Base-by-base conservation (phyloP, 306 rosid species). In the Pterocarpus macrocarpus region DNA sequence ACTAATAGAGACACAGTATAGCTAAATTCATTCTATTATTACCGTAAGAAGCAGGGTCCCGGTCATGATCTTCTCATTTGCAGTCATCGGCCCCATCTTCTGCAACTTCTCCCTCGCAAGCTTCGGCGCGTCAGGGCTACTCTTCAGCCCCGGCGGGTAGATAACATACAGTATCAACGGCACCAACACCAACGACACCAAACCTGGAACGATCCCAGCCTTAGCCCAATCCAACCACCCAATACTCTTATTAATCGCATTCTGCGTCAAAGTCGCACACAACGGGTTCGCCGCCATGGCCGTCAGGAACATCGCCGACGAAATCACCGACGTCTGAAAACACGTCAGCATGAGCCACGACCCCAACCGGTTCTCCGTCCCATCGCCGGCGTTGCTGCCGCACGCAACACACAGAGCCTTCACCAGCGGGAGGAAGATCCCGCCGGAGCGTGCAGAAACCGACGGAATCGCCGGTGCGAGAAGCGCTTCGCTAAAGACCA, bases 161-260 rank as follows among this genome's bases (percentile, higher is more conserved):
- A 93, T 82, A 35, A 95, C 58, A 77, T 95, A 95, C 81, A 95
- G 76, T 17, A 95, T 86, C 83, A 92, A 67, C 8, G 99, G 99
- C 68, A 95, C 99, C 77, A 93, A 88, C 57, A 95, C 83, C 89
- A 95, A 78, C 41, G 99, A 95, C n/a, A 80, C 86, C 73, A 95
- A 76, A 3, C 99, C 99, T 0, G 99, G 99, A 15, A 95, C 99
- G 68, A 93, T 88, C 0, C 88, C 97, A 1, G 99, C 99, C 77
- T 82, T 89, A 1, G 98, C 99, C 99, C 99, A 95, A 45, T 93
- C 97, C 39, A 95, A 86, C 98, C 99, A 96, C 81, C 99, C 99
- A 80, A 96, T 87, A 0, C 97, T 96, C 87, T 93, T 90, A 74
- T 90, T 81, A 65, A 96, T 96, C 0, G 99, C 90, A 44, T 86